Conservation (phyloP, 2,329 filamentous ascomycete genomes). For the Ophiocordyceps polyrhachis-furcata region DNA sequence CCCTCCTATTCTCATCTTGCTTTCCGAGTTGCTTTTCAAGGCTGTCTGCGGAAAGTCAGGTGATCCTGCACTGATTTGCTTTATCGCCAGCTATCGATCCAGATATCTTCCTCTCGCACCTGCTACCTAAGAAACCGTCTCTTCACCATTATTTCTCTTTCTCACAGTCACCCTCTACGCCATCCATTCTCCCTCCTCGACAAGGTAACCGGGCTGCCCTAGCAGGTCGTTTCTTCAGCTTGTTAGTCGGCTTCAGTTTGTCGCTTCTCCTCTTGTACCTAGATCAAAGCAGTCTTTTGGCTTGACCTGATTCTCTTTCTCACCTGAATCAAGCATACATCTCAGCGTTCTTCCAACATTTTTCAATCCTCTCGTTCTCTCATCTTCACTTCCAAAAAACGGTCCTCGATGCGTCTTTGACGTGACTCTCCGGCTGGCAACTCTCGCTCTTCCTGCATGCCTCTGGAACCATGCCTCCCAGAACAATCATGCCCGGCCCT, state of each 20-base stretch:
- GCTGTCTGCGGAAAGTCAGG: background rate
- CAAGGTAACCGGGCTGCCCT: background rate
- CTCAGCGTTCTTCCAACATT: background rate
- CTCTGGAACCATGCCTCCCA: constrained; percentile 1
- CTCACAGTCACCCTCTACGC: background rate
- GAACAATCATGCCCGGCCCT: constrained; percentile 1
- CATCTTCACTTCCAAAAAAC: background rate
- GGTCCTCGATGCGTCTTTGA: background rate
- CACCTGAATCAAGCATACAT: background rate
- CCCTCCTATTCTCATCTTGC: background rate
- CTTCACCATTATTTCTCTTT: background rate
- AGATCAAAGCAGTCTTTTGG: background rate
- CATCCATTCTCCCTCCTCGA: background rate
- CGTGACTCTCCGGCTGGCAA: background rate
- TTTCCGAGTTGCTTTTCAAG: background rate
- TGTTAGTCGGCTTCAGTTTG: background rate
- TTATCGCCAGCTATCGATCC: background rate
- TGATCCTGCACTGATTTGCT: background rate
- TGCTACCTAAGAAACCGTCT: background rate
- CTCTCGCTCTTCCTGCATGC: background rate
- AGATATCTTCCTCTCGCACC: background rate
- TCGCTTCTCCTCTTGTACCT: background rate
- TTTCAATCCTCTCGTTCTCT: constrained; percentile 1
- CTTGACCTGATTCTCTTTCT: background rate
- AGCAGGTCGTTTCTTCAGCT: background rate